These are phyloP conservation scores for Vigna radiata DNA, from an alignment of 306 rosid genomes.

Conservation along the genomic window DNA sequence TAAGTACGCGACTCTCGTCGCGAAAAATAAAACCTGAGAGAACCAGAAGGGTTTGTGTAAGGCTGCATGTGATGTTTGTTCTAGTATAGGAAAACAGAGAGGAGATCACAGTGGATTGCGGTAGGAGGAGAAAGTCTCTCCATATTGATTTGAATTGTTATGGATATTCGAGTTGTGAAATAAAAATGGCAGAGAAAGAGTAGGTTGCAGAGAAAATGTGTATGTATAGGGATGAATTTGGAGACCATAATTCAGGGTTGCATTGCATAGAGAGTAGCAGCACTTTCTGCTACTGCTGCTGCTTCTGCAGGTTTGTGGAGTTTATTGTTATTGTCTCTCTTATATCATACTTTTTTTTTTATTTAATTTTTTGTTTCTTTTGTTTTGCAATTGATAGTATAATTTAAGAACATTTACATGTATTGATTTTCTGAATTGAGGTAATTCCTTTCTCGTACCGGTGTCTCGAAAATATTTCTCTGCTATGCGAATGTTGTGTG, in stretches of 20 bases:
- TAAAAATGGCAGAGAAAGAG: slow-evolving; percentile 83
- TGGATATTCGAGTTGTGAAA: slow-evolving; percentile 84
- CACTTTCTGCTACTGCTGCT: slow-evolving; percentile 59
- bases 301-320: slow-evolving; percentile 60
- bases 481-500: slow-evolving; percentile 33
- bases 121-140: slow-evolving; percentile 71
- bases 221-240: slow-evolving; percentile 88
- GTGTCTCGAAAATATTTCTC: slow-evolving; percentile 38
- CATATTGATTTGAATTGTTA: slow-evolving; percentile 90
- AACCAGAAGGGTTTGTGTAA: slow-evolving; percentile 44
- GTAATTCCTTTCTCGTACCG: slow-evolving; percentile 44
- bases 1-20: slow-evolving; percentile 77
- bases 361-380: slow-evolving; percentile 57
- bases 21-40: slow-evolving; percentile 46
- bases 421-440: slow-evolving; percentile 67
- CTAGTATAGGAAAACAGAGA: slow-evolving; percentile 40
- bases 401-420: slow-evolving; percentile 80
- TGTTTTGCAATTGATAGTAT: slow-evolving; percentile 74
- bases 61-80: slow-evolving; percentile 17
- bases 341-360: slow-evolving; percentile 63
- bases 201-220: slow-evolving; percentile 77
- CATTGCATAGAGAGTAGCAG: slow-evolving; percentile 55
- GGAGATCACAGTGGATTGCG: slow-evolving; percentile 62
- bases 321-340: slow-evolving; percentile 65
- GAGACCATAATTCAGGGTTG: slow-evolving; percentile 73